phyloP scores from a whole-genome alignment of 495 filamentous ascomycete species.

The Pseudevernia furfuracea region DNA sequence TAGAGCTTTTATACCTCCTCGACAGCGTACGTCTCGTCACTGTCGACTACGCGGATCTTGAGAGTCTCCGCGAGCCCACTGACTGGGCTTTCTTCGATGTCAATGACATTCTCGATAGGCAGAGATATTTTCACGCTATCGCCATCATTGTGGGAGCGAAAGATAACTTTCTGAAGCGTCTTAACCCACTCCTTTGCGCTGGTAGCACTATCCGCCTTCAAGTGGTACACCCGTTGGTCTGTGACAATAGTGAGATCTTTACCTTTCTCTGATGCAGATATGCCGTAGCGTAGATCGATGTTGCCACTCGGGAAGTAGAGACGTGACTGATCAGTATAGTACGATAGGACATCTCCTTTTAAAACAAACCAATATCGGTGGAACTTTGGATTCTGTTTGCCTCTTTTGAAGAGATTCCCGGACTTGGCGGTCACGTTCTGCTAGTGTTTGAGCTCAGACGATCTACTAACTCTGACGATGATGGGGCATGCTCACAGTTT shows the following conservation, averaged over 20 bases:
- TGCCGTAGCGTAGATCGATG: conserved; percentile 86
- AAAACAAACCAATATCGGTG: conserved; percentile 95
- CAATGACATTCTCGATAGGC: conserved; percentile 80
- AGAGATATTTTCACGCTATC: conserved; percentile 95
- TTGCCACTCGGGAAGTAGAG: conserved; percentile 88
- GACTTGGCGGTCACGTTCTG: conserved; percentile 75
- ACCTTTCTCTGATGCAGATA: conserved; percentile 69
- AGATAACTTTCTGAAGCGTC: conserved; percentile 87
- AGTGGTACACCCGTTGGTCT: conserved; percentile 74
- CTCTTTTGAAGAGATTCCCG: conserved; percentile 82
- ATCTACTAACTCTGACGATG: neutral
- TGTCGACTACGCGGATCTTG: conserved; percentile 86
- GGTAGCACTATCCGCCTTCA: conserved; percentile 77
- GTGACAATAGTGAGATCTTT: conserved; percentile 75
- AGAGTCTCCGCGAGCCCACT: conserved; percentile 92
- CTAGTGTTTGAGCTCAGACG: conserved; percentile 26
- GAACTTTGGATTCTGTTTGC: conserved; percentile 80
- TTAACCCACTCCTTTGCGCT: conserved; percentile 98
- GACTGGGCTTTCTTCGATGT: conserved; percentile 87
- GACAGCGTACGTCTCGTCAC: conserved; percentile 85
- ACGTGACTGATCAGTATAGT: conserved; percentile 75
- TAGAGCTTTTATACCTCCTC: conserved; percentile 63
- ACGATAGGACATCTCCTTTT: conserved; percentile 91
- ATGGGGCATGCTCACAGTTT: conserved; percentile 50
- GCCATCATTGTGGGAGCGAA: conserved; percentile 90